phyloP scores from a whole-genome alignment of 83 land plant genomes.

The Picea mariana region DNA sequence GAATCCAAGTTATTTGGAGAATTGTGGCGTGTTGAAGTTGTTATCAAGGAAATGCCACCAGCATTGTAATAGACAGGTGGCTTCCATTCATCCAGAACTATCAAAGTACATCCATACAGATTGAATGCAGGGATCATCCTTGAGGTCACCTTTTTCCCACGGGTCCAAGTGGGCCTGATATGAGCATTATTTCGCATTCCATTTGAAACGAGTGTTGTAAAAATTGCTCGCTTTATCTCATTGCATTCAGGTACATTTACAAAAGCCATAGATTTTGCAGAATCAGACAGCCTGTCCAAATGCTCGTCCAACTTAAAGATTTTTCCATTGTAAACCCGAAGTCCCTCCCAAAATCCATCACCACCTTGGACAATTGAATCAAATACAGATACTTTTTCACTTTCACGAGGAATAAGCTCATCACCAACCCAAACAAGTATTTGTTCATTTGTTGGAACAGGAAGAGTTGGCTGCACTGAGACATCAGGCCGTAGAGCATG shows the following conservation, averaged over 20 bases:
- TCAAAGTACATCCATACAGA: slow-evolving; percentile 91
- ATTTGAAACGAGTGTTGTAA: slow-evolving; percentile 85
- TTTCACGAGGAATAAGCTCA: slow-evolving; percentile 81
- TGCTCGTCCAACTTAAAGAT: slow-evolving; percentile 95
- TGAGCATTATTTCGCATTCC: slow-evolving; percentile 94
- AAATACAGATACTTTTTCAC: slow-evolving; percentile 96
- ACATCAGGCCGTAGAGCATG: slow-evolving; percentile 32
- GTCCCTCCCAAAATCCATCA: slow-evolving; percentile 98
- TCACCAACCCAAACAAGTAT: slow-evolving; percentile 91
- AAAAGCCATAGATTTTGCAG: slow-evolving; percentile 94
- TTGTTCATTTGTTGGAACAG: slow-evolving; percentile 74
- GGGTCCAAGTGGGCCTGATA: slow-evolving; percentile 76
- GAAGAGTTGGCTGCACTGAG: slow-evolving; percentile 54
- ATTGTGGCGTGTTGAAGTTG: slow-evolving; percentile 91
- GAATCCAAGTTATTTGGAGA: slow-evolving; percentile 93
- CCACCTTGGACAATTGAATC: slow-evolving; percentile 99
- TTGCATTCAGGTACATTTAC: slow-evolving; percentile 78
- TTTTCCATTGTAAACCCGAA: slow-evolving; percentile 85
- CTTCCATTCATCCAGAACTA: slow-evolving; percentile 96
- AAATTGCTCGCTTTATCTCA: slow-evolving; percentile 86
- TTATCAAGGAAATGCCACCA: slow-evolving; percentile 74
- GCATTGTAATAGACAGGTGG: slow-evolving; percentile 90
- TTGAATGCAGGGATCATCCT: slow-evolving; percentile 97
- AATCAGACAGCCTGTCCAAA: slow-evolving; percentile 94
- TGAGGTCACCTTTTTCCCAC: slow-evolving; percentile 98